A percentile compares a stretch with the other conserved stretches of the same genome.
Conservation (phyloP, 73 alveolate genomes). For the Breviolum minutum region DNA sequence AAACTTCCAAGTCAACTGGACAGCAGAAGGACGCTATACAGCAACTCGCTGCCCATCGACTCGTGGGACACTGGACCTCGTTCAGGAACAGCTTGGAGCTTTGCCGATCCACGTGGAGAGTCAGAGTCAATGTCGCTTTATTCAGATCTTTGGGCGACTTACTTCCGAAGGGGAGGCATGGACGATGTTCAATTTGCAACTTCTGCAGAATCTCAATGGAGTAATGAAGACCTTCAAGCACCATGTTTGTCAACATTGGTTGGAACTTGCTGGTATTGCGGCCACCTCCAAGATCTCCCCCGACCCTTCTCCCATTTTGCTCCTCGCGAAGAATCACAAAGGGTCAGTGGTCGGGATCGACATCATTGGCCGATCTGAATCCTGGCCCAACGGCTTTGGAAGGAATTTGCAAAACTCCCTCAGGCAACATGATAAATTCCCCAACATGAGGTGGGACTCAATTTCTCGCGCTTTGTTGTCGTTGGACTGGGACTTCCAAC, state of each 20-base stretch:
- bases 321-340: neutral
- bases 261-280: conserved; percentile 1
- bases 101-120: neutral
- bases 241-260: conserved; percentile 29
- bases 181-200: neutral
- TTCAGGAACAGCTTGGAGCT: neutral
- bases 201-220: neutral
- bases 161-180: neutral
- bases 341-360: neutral
- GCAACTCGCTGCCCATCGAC: neutral
- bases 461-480: neutral
- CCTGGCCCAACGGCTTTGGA: neutral
- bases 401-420: neutral
- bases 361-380: neutral
- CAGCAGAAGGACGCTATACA: neutral
- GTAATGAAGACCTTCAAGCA: neutral
- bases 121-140: neutral
- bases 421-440: neutral
- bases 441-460: neutral
- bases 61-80: too few relatives aligned
- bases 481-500: conserved; percentile 24
- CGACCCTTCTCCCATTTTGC: neutral
- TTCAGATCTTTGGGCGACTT: neutral
- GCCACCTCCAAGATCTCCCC: neutral
- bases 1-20: neutral